Conservation (phyloP, 2,329 filamentous ascomycete species). For the Epichloe festucae region DNA sequence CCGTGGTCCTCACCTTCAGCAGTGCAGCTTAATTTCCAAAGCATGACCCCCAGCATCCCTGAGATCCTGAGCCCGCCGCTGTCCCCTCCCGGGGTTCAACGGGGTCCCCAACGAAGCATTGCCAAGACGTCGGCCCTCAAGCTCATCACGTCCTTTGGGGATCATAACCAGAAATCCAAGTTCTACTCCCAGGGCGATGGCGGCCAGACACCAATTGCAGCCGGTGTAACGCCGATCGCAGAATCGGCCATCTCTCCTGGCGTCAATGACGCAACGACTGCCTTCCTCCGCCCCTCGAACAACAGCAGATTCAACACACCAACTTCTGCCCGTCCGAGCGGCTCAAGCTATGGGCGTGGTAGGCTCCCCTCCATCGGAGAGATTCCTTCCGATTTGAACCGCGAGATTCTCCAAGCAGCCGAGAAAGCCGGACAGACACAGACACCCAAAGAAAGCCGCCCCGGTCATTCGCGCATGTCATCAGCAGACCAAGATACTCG, state of each 20-base stretch:
- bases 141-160: constrained; percentile 79
- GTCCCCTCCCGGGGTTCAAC: constrained; percentile 56
- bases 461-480: constrained; percentile 21
- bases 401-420: constrained; percentile 15
- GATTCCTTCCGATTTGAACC: constrained; percentile 21
- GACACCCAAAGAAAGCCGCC: constrained; percentile 16
- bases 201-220: constrained; percentile 62
- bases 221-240: constrained; percentile 78
- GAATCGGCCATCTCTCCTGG: constrained; percentile 56
- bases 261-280: constrained; percentile 51
- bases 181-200: constrained; percentile 46
- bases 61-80: constrained; percentile 56
- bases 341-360: constrained; percentile 45
- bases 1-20: constrained; percentile 82
- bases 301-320: constrained; percentile 59
- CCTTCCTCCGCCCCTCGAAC: constrained; percentile 53
- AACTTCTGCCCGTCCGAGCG: constrained; percentile 47
- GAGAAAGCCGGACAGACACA: constrained; percentile 14
- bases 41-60: constrained; percentile 40
- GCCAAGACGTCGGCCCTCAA: constrained; percentile 77
- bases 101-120: constrained; percentile 47
- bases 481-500: constrained; percentile 31
- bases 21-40: constrained; percentile 43
- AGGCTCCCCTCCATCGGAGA: constrained; percentile 72
- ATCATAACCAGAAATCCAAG: constrained; percentile 46